phyloP scores from a whole-genome alignment of 441 rosid genomes.

The Aquilaria agallochum region DNA sequence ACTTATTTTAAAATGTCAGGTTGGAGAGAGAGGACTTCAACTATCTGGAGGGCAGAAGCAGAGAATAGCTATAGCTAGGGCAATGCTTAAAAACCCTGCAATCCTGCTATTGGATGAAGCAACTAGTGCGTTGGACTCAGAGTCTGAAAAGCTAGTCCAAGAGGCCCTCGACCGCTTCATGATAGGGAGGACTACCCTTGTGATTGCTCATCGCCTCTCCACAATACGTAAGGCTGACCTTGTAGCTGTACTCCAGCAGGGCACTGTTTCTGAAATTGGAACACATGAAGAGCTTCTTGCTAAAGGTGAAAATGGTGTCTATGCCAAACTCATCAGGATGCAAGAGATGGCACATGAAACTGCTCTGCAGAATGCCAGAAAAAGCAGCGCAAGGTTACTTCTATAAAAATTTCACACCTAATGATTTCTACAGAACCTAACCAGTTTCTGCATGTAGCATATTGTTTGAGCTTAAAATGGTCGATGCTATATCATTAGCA shows the following conservation, averaged over 20 bases:
- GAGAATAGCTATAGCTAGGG: constrained; percentile 96
- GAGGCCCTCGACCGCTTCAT: constrained; percentile 98
- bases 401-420: neutral
- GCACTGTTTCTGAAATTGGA: constrained; percentile 92
- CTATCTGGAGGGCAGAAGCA: constrained; percentile 99
- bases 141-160: constrained; percentile 97
- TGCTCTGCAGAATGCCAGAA: constrained; percentile 87
- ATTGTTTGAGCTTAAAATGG: constrained; percentile 3
- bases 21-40: constrained; percentile 98
- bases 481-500: constrained; percentile 3
- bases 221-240: constrained; percentile 98
- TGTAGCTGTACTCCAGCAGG: constrained; percentile 96
- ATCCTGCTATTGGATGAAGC: constrained; percentile 94
- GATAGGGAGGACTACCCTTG: constrained; percentile 98
- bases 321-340: constrained; percentile 90
- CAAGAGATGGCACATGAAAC: constrained; percentile 97
- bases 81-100: constrained; percentile 98
- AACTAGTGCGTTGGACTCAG: constrained; percentile 97
- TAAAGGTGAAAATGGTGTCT: constrained; percentile 87
- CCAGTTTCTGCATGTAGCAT: neutral
- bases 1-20: constrained; percentile 51
- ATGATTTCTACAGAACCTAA: neutral
- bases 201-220: constrained; percentile 97
- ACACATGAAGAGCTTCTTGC: constrained; percentile 89
- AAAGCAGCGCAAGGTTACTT: constrained; percentile 94